Evolutionary conservation across 805 yeast species (phyloP), one percentile per base, ranked within the genome.

Genomic region (Komagataella kurtzmanii): DNA sequence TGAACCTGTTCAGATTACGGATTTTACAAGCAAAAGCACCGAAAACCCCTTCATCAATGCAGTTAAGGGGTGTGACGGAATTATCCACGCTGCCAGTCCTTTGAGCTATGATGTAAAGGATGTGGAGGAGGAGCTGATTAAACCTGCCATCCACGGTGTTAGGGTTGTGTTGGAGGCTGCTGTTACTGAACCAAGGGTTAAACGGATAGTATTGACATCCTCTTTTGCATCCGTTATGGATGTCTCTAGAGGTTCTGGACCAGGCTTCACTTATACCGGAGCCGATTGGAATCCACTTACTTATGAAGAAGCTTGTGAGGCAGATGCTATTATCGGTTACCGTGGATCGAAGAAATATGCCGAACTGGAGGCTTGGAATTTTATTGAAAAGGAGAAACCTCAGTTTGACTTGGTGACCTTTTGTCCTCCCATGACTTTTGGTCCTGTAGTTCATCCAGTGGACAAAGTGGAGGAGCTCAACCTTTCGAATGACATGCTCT

Each of bases 331-430:
- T 8, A 17, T 46, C 23, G 74, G 67, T 6, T 70, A 70, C 58
- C 50, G 65, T 44, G 73, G 65, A 2, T 67, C 72, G 18, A 71
- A 71, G 59, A 66, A 64, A 14, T 66, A 64, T 58, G 74, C 74
- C 12, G 75, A 72, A 58, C 62, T 61, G 52, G 69, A 69, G 7
- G 75, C 73, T 1, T 72, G 76, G 76, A 65, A 69, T 2, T 69
- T 63, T 51, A 52, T 66, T 24, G 56, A 56, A 40, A 58, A 56
- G 49, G 64, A 69, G 51, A n/a, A 54, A 49, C 45, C 54, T 53
- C 52, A 55, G 52, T 59, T 71, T 55, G 55, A 54, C 23, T 54
- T 70, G 50, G 57, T 62, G 46, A 59, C 67, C 4, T 65, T 71
- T 45, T 65, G 66, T 52, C 75, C 75, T 2, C 59, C 63, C n/a